These are phyloP conservation scores for Diospyros kaki DNA, from an alignment of 148 eudicot species.

Conservation along the genomic window DNA sequence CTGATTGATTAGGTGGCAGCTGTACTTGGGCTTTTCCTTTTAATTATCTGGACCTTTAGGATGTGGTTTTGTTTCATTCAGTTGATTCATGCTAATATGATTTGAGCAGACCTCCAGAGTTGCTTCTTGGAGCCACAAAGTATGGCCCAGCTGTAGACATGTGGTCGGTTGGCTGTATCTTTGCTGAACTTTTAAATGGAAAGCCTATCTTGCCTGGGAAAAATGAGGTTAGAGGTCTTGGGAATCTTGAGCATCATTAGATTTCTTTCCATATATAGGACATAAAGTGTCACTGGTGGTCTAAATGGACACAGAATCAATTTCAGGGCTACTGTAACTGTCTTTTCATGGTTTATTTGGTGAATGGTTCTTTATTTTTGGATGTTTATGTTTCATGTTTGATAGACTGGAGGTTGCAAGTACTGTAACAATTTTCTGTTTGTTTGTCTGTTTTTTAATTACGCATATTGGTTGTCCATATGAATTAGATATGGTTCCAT, in stretches of 20 bases:
- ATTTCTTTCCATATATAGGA: not conserved
- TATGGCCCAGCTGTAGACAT: slow-evolving; percentile 71
- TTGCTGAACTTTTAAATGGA: slow-evolving; percentile 66
- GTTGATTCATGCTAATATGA: slow-evolving; percentile 23
- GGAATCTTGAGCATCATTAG: not conserved
- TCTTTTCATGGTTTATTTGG: not conserved
- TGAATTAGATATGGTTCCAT: not conserved
- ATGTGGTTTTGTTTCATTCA: slow-evolving; percentile 11
- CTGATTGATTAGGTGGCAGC: not conserved
- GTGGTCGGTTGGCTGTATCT: slow-evolving; percentile 69
- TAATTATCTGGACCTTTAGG: not conserved
- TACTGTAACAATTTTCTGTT: not conserved
- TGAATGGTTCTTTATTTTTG: not conserved
- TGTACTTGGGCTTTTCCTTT: not conserved
- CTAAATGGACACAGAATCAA: not conserved
- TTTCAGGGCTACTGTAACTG: not conserved
- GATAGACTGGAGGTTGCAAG: not conserved
- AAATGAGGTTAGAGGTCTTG: slow-evolving; percentile 38
- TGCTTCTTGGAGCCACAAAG: slow-evolving; percentile 59
- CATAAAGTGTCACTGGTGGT: not conserved
- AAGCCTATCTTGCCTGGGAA: slow-evolving; percentile 69
- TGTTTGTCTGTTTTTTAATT: not conserved
- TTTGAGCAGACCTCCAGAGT: slow-evolving; percentile 67
- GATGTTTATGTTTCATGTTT: not conserved
- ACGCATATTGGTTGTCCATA: not conserved